Base-by-base conservation (phyloP, 139 green algal genomes). In the Zygnema circumcarinatum region DNA sequence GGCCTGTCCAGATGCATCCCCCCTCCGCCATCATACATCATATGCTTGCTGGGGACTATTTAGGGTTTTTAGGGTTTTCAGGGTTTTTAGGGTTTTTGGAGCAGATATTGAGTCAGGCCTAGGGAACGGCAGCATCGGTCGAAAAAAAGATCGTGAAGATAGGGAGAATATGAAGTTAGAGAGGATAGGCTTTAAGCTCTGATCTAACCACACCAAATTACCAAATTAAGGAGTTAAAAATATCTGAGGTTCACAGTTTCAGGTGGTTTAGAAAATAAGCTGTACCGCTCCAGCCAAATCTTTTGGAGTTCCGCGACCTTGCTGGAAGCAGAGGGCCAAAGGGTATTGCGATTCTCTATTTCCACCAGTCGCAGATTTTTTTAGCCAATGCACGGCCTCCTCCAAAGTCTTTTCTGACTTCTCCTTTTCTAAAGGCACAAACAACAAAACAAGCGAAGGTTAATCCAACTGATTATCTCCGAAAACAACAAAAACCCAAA, bases 321-420 rank as follows among this genome's bases (percentile, higher is more conserved):
- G 69, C 16, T 78, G 69, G 16, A 78, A 78, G 16, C 69, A 78
- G 35, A 78, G 69, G 7, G 11, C 69, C 16, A 78, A 41, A 41
- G 35, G 3, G 16, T 78, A 78, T 41, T 78, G 69, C 16, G 69
- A 3, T 3, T 82, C 25, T 83, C 29, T 1, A 21, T 81, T 39
- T 39, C 21, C 73, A 31, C 2, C 35, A 3, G 7, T 25, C 16
- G 69, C 69, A 39, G 69, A 39, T 41, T 41, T 39, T 41, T 41
- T 11, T 16, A 78, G 69, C 69, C 69, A 78, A 22, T 41, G 7
- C 11, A 78, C 69, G 16, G 69, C 69, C 69, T 78, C 69, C 69
- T 78, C 16, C 69, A n/a, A 3, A 39, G 7, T 41, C 7, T 20
- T 41, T 16, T 78, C 35, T 41, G 35, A 52, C 16, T 38, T 39